A percentile compares a stretch with the other conserved stretches of the same genome.
Evolutionary conservation across 257 asterid species (phyloP).

Genomic region (Osmanthus fragrans): DNA sequence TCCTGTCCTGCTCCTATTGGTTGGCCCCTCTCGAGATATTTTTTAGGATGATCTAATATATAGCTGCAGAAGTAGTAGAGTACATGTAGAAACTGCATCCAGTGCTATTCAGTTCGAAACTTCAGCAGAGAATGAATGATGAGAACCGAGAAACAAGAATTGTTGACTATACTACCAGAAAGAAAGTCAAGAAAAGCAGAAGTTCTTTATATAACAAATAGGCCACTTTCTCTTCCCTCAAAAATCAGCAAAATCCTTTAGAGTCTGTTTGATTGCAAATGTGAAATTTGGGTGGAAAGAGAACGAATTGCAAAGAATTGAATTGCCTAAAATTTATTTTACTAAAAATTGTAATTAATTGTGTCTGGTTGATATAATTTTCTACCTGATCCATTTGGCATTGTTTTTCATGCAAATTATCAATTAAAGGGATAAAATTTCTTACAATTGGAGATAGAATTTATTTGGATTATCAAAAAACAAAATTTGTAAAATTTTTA

Average conservation of each 20-base stretch:
- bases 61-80: not conserved
- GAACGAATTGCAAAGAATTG: too few species aligned
- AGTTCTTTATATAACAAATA: not conserved
- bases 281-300: too few species aligned
- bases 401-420: too few species aligned
- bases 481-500: too few species aligned
- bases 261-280: too few species aligned
- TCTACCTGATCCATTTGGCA: too few species aligned
- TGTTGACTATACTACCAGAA: slow-evolving; percentile 10
- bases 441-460: too few species aligned
- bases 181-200: not conserved
- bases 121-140: not conserved
- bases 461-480: too few species aligned
- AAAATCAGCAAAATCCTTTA: not conserved
- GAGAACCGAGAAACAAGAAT: slow-evolving; percentile 15
- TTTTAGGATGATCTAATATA: not conserved
- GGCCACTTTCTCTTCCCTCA: not conserved
- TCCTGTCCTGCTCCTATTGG: not conserved
- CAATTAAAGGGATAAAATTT: too few species aligned
- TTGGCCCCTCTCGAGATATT: not conserved
- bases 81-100: not conserved
- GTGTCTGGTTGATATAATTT: too few species aligned
- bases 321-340: too few species aligned
- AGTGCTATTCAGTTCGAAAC: not conserved
- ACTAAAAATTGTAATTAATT: too few species aligned